Base-by-base conservation (phyloP, 1,139 yeast species). In the Hansenula lynferdii region DNA sequence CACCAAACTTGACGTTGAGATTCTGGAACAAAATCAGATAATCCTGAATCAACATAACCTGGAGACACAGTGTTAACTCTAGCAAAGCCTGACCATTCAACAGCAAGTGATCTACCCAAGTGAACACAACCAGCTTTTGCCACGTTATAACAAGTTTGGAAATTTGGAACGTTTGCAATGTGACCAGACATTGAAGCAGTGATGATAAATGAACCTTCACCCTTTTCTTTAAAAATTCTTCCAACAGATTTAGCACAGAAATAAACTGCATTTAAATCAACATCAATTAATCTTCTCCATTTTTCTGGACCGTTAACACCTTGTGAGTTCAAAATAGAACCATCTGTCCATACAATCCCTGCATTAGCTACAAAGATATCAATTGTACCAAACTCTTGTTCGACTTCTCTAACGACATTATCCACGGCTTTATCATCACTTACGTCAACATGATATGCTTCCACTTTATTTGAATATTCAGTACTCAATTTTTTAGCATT, bases 181-280 rank as follows among this genome's bases (percentile, higher is more conserved):
- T 81, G 85, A 28, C 94, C 96, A 28, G 95, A 84, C 94, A 87
- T 86, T 34, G 95, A 84, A 12, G 95, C 94, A 18, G 96, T 87
- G 59, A 85, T 74, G 54, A 87, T 75, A 50, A 87, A 69, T 2
- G 95, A 83, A 22, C 96, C 96, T 39, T 64, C 64, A 17, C 81
- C 80, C 47, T 82, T 76, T 63, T 72, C 68, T 64, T 79, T 75
- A 71, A 87, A 87, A 53, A 82, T 72, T 51, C 69, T 68, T 41
- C 96, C 96, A 38, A 79, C 80, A 36, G 64, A 61, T 64, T 79
- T 82, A 49, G 92, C 83, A 59, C 85, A 77, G 65, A 80, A 84
- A 67, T 79, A 85, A 21, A 81, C 86, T 24, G 92, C 92, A 53
- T 78, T 80, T 49, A 85, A 65, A 55, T 85, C 89, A 48, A 81